Evolutionary conservation across 2,329 filamentous ascomycete genomes (phyloP).

Genomic region (Microdochium nivale): DNA sequence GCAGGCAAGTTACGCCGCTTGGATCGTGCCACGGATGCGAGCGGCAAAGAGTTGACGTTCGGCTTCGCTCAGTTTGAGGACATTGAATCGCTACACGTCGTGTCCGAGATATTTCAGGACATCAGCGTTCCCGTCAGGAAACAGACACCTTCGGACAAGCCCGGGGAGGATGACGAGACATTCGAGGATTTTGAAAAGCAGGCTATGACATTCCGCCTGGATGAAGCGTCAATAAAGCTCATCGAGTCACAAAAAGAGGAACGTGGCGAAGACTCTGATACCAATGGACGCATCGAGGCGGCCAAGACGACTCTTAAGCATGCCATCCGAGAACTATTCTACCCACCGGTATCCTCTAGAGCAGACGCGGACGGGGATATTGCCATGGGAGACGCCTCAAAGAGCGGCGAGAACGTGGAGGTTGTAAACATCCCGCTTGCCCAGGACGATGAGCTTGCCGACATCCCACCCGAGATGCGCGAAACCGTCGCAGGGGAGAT

Average conservation of each 20-base stretch:
- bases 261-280: conserved; percentile 52
- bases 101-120: conserved; percentile 75
- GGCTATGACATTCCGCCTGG: conserved; percentile 65
- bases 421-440: conserved; percentile 84
- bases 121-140: conserved; percentile 75
- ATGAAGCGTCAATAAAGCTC: conserved; percentile 75
- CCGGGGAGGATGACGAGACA: conserved; percentile 30
- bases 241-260: conserved; percentile 71
- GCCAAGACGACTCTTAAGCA: conserved; percentile 60
- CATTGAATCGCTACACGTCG: conserved; percentile 75
- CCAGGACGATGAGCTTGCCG: conserved; percentile 85
- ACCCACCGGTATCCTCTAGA: conserved; percentile 46
- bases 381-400: conserved; percentile 53
- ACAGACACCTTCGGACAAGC: conserved; percentile 45
- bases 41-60: conserved; percentile 68
- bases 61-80: conserved; percentile 96
- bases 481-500: conserved; percentile 94
- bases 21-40: conserved; percentile 66
- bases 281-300: conserved; percentile 60
- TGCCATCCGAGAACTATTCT: conserved; percentile 63
- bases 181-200: conserved; percentile 58
- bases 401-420: conserved; percentile 60
- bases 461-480: conserved; percentile 93
- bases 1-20: conserved; percentile 76
- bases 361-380: conserved; percentile 59